Evolutionary conservation across 2,329 filamentous ascomycete genomes (phyloP).

Genomic region (Capronia americana): DNA sequence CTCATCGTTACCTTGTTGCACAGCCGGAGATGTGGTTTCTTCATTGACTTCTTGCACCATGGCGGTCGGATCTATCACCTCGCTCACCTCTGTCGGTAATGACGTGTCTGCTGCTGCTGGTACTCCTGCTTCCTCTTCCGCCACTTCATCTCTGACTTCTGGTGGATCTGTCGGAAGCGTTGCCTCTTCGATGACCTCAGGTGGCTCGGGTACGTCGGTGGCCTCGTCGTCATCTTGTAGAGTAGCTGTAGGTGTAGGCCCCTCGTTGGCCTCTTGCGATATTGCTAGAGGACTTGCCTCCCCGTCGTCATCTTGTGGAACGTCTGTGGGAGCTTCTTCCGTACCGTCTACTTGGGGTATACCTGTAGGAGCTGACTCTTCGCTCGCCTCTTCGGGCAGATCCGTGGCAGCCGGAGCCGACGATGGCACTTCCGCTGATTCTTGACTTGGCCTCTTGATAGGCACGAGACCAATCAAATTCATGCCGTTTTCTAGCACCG

Average conservation of each 20-base stretch:
- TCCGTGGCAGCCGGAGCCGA: not conserved
- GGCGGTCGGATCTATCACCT: not conserved
- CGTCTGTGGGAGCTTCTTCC: not conserved
- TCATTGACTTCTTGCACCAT: not conserved
- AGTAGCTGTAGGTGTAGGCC: not conserved
- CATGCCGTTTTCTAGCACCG: slow-evolving; percentile 4
- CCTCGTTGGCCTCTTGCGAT: not conserved
- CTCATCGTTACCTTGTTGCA: not conserved
- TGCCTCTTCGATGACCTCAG: not conserved
- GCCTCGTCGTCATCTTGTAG: not conserved
- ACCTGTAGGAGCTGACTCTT: not conserved
- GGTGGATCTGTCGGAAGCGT: not conserved
- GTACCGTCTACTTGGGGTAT: not conserved
- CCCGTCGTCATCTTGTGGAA: not conserved
- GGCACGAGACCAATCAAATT: slow-evolving; percentile 4
- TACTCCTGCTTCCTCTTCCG: not conserved
- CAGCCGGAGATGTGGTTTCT: not conserved
- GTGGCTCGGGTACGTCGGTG: not conserved
- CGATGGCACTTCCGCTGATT: not conserved
- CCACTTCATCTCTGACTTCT: not conserved
- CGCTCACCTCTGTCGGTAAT: not conserved
- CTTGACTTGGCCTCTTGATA: not conserved
- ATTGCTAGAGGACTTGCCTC: not conserved
- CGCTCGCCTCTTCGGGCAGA: not conserved
- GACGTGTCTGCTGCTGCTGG: not conserved